Evolutionary conservation across 2,329 filamentous ascomycete species (phyloP), one percentile per base, ranked within the genome.

Genomic region (Hypoxylon sp.): DNA sequence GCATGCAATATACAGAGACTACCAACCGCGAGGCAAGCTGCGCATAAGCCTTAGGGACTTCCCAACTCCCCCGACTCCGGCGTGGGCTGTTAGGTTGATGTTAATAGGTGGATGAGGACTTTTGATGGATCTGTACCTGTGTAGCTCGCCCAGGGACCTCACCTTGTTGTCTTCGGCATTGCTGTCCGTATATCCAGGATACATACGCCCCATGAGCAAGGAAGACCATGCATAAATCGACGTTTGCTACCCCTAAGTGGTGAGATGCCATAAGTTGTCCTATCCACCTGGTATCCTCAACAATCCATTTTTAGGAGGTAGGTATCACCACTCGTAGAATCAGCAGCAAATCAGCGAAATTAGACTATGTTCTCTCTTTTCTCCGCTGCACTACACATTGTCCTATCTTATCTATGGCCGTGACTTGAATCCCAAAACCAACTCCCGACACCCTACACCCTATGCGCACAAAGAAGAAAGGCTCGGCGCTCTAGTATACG

Each of bases 321-420:
- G 11, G 4, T 14, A 36, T 36, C 34, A 36, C 34, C 4, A 14
- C 34, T 36, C 13, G 9, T n/a, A 36, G 34, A 36, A 36, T 36
- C 14, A n/a, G 13, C 13, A 36, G 13, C 13, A 46, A 34, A 5
- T 46, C 23, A 46, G n/a, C 25, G 23, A 32, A 34, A 21, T 32
- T 21, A 23, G 19, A 25, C 6, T 52, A 28, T 53, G 21, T 38
- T 53, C 23, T 53, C 28, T 53, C 52, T 46, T 49, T 28, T 48
- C 32, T 48, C 43, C 43, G 14, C 17, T 65, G 19, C 36, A 49
- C 60, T 34, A 7, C 32, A 55, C 56, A 52, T 50, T 36, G 46
- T 58, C 34, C 50, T 57, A 28, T 43, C 38, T 43, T 65, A 56
- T 65, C 62, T 65, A 65, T 51, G 19, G 62, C n/a, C 36, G 36